phyloP scores from a whole-genome alignment of 2,329 filamentous ascomycete species.

The Endoconidiophora polonica region DNA sequence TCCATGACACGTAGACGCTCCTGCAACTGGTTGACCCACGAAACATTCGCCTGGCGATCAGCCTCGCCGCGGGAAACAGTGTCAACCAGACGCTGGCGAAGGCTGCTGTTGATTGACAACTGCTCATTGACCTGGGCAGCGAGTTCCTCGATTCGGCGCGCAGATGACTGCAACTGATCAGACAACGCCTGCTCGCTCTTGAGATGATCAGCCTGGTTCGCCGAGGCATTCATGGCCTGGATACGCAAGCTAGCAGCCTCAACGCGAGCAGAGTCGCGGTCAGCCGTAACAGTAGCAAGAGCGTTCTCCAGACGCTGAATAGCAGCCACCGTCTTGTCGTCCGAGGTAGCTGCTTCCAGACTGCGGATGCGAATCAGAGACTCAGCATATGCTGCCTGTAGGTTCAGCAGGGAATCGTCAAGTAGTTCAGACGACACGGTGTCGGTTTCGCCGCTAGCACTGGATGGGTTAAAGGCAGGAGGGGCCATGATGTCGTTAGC shows the following conservation, averaged over 20 bases:
- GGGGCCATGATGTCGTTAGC: conserved; percentile 71
- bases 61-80: conserved; percentile 71
- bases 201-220: conserved; percentile 37
- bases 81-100: conserved; percentile 60
- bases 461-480: conserved; percentile 35
- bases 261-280: conserved; percentile 54
- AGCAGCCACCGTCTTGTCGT: conserved; percentile 44
- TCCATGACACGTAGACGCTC: conserved; percentile 65
- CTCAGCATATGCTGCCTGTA: conserved; percentile 54
- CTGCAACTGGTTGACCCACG: conserved; percentile 72
- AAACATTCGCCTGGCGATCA: conserved; percentile 64
- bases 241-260: conserved; percentile 45
- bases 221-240: conserved; percentile 41
- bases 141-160: conserved; percentile 62
- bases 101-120: conserved; percentile 55
- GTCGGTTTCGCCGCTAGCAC: conserved; percentile 16
- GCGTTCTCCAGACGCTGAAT: conserved; percentile 50
- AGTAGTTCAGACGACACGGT: conserved; percentile 52
- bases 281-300: conserved; percentile 50
- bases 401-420: conserved; percentile 54
- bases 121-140: conserved; percentile 66
- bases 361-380: conserved; percentile 50
- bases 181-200: conserved; percentile 48
- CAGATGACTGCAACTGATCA: conserved; percentile 54
- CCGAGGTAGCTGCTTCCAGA: conserved; percentile 37